phyloP scores from a whole-genome alignment of 2,329 filamentous ascomycete species.

The Fusarium sp. region DNA sequence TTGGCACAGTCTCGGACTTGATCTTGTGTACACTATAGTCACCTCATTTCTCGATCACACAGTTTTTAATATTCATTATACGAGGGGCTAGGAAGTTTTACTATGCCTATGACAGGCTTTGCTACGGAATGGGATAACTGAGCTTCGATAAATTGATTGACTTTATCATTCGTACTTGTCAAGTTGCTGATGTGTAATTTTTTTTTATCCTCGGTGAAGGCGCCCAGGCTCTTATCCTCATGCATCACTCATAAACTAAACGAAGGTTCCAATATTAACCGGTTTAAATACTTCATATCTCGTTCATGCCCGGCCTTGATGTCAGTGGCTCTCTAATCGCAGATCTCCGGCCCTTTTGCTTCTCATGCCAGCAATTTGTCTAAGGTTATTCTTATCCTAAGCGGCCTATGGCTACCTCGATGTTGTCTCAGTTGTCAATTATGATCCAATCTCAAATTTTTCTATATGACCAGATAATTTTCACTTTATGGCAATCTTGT shows the following conservation, averaged over 20 bases:
- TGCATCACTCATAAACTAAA: background rate
- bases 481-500: background rate
- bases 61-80: slow-evolving; percentile 19
- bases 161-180: background rate
- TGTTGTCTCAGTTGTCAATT: background rate
- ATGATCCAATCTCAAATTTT: background rate
- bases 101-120: background rate
- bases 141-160: slow-evolving; percentile 8
- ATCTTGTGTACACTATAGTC: slow-evolving; percentile 13
- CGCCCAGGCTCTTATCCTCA: background rate
- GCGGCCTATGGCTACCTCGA: background rate
- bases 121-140: background rate
- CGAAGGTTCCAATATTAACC: too few relatives aligned
- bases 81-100: background rate
- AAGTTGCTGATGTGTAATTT: background rate
- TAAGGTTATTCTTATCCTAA: background rate
- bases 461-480: background rate
- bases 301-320: background rate
- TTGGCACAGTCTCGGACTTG: background rate
- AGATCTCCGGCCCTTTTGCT: background rate
- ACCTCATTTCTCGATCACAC: slow-evolving; percentile 1
- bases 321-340: background rate
- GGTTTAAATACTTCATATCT: background rate
- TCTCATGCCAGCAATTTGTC: background rate
- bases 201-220: background rate